Percentiles rank a stretch among this genome's conserved stretches.
These are phyloP conservation scores for Vitellaria paradoxa DNA, from an alignment of 179 eudicot species.

Conservation along the genomic window DNA sequence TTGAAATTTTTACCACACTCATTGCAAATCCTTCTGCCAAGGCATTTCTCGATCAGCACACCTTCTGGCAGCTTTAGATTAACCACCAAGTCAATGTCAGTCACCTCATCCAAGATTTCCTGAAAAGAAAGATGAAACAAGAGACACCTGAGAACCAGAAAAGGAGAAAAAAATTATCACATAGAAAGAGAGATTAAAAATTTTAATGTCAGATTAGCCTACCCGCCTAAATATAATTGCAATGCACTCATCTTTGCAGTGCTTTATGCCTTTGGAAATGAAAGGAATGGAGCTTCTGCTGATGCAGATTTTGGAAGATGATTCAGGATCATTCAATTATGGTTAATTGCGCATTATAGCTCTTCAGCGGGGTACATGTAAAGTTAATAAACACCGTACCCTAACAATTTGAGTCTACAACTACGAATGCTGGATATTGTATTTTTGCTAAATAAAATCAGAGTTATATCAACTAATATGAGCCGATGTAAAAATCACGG, in stretches of 20 bases:
- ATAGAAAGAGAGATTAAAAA: neutral
- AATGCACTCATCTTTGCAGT: neutral
- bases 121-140: conserved; percentile 23
- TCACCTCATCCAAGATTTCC: conserved; percentile 95
- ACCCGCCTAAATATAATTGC: neutral
- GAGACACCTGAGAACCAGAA: neutral
- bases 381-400: too few relatives aligned
- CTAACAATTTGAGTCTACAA: too few relatives aligned
- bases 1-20: conserved; percentile 89
- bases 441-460: too few relatives aligned
- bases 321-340: neutral
- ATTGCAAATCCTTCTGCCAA: conserved; percentile 85
- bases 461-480: too few relatives aligned
- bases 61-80: conserved; percentile 85
- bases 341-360: neutral
- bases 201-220: neutral
- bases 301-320: neutral
- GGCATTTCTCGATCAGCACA: conserved; percentile 87
- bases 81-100: conserved; percentile 91
- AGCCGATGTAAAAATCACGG: too few relatives aligned
- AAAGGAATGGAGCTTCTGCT: neutral
- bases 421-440: too few relatives aligned
- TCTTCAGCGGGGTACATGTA: neutral
- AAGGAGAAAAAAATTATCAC: neutral
- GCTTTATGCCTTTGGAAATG: neutral